These are phyloP conservation scores for Mortierella sp. DNA, from an alignment of 371 early-diverging fungal species.

Conservation along the genomic window DNA sequence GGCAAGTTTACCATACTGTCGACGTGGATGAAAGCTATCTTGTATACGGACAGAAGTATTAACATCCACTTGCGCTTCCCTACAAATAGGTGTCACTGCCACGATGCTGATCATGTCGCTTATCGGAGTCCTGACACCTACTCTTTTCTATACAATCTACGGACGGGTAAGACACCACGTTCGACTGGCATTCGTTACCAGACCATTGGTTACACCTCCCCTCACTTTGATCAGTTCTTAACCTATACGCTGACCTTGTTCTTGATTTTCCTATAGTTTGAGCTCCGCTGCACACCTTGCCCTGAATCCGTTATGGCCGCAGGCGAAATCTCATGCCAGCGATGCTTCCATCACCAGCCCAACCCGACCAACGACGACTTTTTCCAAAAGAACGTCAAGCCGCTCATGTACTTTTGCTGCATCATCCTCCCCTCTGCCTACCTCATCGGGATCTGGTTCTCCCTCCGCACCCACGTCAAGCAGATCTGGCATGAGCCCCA, in stretches of 20 bases:
- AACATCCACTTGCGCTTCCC: not conserved
- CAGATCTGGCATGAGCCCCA: slow-evolving; percentile 80
- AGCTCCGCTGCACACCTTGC: slow-evolving; percentile 66
- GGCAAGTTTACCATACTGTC: slow-evolving; percentile 50
- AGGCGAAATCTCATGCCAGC: slow-evolving; percentile 63
- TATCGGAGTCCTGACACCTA: slow-evolving; percentile 93
- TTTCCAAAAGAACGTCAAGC: slow-evolving; percentile 80
- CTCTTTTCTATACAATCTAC: slow-evolving; percentile 91
- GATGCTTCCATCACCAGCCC: slow-evolving; percentile 73
- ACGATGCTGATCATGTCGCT: slow-evolving; percentile 95
- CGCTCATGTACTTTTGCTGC: slow-evolving; percentile 92
- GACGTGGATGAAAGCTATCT: not conserved
- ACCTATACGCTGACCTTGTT: not conserved
- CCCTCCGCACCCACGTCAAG: slow-evolving; percentile 90
- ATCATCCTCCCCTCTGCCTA: slow-evolving; percentile 88
- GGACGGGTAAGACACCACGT: slow-evolving; percentile 67
- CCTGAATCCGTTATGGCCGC: slow-evolving; percentile 49
- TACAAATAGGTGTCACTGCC: slow-evolving; percentile 82
- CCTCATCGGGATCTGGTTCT: slow-evolving; percentile 90
- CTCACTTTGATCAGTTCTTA: not conserved
- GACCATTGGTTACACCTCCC: too few species aligned
- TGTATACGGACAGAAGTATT: not conserved
- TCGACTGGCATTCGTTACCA: not conserved
- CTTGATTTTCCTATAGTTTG: slow-evolving; percentile 58
- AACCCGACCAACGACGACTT: slow-evolving; percentile 85